Conservation (phyloP, 1,139 yeast genomes). For the Blastobotrys capitulatus region DNA sequence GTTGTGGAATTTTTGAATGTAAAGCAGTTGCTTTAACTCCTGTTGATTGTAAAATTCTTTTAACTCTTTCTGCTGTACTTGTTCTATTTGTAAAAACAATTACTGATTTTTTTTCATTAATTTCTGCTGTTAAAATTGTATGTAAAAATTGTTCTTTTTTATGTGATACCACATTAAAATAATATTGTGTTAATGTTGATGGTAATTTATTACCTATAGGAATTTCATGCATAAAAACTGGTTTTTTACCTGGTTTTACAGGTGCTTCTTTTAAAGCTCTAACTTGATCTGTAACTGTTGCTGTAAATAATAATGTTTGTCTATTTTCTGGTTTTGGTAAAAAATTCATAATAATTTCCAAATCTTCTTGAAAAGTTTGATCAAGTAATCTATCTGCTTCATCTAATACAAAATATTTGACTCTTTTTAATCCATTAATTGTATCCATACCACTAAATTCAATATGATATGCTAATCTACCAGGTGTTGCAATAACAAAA, state of each 20-base stretch:
- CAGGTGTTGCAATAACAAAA: conserved; percentile 95
- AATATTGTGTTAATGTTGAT: conserved; percentile 54
- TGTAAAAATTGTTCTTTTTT: conserved; percentile 87
- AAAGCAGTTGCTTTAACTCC: conserved; percentile 81
- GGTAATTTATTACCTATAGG: conserved; percentile 72
- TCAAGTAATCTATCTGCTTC: conserved; percentile 93
- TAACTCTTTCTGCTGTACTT: conserved; percentile 75
- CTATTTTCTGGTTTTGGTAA: conserved; percentile 68
- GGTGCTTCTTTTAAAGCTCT: conserved; percentile 71
- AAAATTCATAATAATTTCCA: conserved; percentile 59
- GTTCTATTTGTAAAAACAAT: conserved; percentile 92
- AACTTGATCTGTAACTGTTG: conserved; percentile 93
- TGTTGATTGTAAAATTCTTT: conserved; percentile 66
- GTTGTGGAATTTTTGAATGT: conserved; percentile 93
- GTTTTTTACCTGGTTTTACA: conserved; percentile 52
- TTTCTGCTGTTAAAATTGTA: conserved; percentile 57
- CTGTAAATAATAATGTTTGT: conserved; percentile 89
- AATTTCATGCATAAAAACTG: conserved; percentile 78
- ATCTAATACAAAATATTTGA: conserved; percentile 79
- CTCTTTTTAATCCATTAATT: conserved; percentile 67
- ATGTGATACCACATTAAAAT: conserved; percentile 62
- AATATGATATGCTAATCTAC: conserved; percentile 91
- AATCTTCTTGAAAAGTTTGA: conserved; percentile 75
- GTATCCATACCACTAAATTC: conserved; percentile 87
- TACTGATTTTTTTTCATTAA: conserved; percentile 59